Conservation (phyloP, 768 basidiomycete species). For the Bullera alba region DNA sequence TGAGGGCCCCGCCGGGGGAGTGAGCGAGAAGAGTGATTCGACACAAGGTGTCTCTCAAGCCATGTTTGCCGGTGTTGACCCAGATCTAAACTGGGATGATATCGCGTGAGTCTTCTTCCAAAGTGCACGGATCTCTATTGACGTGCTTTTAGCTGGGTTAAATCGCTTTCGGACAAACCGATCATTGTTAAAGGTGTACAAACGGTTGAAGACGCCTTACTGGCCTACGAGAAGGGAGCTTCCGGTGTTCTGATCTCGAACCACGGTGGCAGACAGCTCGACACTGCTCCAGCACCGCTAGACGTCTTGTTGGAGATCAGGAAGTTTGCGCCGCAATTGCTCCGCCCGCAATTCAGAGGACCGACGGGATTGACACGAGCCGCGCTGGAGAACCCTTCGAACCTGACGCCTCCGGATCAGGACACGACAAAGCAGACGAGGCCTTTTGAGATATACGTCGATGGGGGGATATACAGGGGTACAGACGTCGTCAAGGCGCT, state of each 20-base stretch:
- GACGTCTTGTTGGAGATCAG: constrained; percentile 38
- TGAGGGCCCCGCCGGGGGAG: constrained; percentile 31
- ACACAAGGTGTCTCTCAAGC: constrained; percentile 40
- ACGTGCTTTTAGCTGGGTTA: constrained; percentile 46
- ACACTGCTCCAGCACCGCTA: constrained; percentile 29
- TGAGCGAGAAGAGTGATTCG: constrained; percentile 31
- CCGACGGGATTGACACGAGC: constrained; percentile 18
- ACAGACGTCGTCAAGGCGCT: constrained; percentile 43
- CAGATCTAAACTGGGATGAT: constrained; percentile 46
- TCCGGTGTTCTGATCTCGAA: constrained; percentile 64
- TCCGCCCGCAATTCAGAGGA: constrained; percentile 26
- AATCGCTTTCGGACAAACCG: constrained; percentile 49
- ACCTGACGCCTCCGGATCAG: constrained; percentile 8
- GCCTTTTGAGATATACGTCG: constrained; percentile 26
- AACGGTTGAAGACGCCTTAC: constrained; percentile 59
- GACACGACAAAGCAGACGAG: neutral
- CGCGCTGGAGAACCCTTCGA: constrained; percentile 5
- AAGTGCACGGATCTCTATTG: constrained; percentile 37
- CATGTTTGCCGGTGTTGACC: constrained; percentile 46
- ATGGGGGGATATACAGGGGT: constrained; percentile 33
- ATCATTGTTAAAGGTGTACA: constrained; percentile 52
- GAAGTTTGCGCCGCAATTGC: constrained; percentile 28
- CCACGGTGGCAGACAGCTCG: constrained; percentile 57
- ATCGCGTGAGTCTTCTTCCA: constrained; percentile 14
- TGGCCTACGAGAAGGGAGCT: constrained; percentile 75